phyloP scores from a whole-genome alignment of 2,329 filamentous ascomycete genomes.

The Calonectria pteridis region DNA sequence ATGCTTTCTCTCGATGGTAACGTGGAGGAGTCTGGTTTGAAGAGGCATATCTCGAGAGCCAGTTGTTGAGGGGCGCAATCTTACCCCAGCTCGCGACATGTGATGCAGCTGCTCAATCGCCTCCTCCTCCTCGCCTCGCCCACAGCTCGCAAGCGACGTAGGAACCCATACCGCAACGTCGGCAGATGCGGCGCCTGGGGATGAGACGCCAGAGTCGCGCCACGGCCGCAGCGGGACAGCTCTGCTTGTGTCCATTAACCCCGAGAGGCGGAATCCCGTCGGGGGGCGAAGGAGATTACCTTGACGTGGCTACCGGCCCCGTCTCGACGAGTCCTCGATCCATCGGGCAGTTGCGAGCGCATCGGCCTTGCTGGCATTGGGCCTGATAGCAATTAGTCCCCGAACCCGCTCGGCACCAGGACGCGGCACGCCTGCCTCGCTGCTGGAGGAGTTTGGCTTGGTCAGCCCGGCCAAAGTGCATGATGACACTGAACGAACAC shows the following conservation, averaged over 20 bases:
- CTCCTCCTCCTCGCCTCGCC: neutral
- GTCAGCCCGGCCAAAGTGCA: neutral
- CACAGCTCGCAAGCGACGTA: neutral
- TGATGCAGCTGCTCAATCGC: slow-evolving; percentile 9
- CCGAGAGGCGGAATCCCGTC: neutral
- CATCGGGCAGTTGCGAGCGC: neutral
- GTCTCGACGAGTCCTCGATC: neutral
- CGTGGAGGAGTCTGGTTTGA: slow-evolving; percentile 36
- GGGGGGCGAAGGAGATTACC: neutral
- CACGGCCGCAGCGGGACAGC: slow-evolving; percentile 18
- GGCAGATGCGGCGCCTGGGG: neutral
- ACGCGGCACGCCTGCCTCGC: neutral
- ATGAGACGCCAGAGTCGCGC: slow-evolving; percentile 14
- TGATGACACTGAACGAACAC: neutral
- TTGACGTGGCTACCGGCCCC: slow-evolving; percentile 9
- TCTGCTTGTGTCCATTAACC: neutral
- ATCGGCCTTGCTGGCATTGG: neutral
- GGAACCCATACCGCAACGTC: slow-evolving; percentile 5
- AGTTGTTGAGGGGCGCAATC: slow-evolving; percentile 7
- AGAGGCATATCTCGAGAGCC: slow-evolving; percentile 6
- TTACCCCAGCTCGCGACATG: neutral
- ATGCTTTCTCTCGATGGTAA: slow-evolving; percentile 2
- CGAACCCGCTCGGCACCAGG: neutral
- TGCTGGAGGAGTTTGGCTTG: neutral
- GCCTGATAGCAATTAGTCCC: neutral